These are phyloP conservation scores for Kodamaea arcana DNA, from an alignment of 1,139 yeast species.

Conservation along the genomic window DNA sequence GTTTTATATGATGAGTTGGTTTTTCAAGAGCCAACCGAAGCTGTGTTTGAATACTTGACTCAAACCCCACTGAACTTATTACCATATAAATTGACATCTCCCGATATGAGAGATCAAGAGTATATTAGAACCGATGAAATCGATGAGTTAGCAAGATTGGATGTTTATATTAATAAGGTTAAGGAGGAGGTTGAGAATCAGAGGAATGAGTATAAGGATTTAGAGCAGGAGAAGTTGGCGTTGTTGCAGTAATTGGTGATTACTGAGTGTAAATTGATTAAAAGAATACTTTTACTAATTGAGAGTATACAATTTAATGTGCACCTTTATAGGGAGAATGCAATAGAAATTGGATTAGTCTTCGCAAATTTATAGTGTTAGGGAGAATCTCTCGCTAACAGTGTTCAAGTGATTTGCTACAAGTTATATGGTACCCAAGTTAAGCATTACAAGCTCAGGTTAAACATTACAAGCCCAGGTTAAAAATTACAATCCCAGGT, in stretches of 20 bases:
- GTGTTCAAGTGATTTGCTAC: too few relatives aligned
- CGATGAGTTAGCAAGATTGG: constrained; percentile 74
- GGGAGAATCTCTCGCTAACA: too few relatives aligned
- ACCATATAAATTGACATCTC: constrained; percentile 54
- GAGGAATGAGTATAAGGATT: constrained; percentile 46
- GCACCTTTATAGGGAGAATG: too few relatives aligned
- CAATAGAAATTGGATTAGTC: too few relatives aligned
- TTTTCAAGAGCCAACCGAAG: constrained; percentile 93
- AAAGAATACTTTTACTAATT: too few relatives aligned
- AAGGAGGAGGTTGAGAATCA: constrained; percentile 53
- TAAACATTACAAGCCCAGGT: too few relatives aligned
- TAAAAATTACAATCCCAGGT: too few relatives aligned
- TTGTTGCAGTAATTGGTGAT: constrained; percentile 32
- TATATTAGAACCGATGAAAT: constrained; percentile 51
- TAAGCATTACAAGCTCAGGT: too few relatives aligned
- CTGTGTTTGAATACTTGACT: constrained; percentile 74
- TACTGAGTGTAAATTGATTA: too few relatives aligned
- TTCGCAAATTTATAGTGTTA: too few relatives aligned
- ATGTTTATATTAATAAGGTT: constrained; percentile 62
- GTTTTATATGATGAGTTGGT: constrained; percentile 86
- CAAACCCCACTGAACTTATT: constrained; percentile 68
- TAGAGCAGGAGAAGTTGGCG: constrained; percentile 47
- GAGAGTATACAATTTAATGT: too few relatives aligned
- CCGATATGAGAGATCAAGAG: constrained; percentile 40
- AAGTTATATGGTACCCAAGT: too few relatives aligned